Base-by-base conservation (phyloP, 2,329 filamentous ascomycete genomes). In the Diaporthe vaccinii region DNA sequence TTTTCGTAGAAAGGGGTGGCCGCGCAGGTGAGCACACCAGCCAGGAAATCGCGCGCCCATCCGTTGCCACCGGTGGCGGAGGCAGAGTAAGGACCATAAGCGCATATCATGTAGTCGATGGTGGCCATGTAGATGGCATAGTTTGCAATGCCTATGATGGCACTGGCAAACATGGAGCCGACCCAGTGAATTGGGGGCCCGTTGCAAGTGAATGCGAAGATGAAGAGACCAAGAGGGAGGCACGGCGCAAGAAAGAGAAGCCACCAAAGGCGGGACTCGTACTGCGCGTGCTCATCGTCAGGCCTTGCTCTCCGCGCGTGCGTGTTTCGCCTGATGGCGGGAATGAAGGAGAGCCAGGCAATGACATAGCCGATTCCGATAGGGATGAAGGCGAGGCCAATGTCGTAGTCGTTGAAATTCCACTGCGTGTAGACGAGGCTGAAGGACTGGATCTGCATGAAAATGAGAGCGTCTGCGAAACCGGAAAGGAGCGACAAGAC, bases 61-160 rank as follows among this genome's bases (percentile, higher is more conserved):
- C 93, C 93, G 77, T 95, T 95, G 28, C 93, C 93, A 55, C 93
- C 93, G 0, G 93, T 95, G 0, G 93, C 93, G 0, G 92, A 94
- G 1, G 93, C 93, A 2, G 92, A 91, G 81, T 94, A 95, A 0
- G 91, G 90, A 0, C 93, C 93, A 79, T 95, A 94, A 0, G 93
- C 91, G 75, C 91, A 92, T 49, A 94, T 90, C 90, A 94, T 94
- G 84, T 95, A 95, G 82, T 95, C 92, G 77, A 94, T 93, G 1
- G 92, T 93, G 1, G 92, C 91, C 90, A 93, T 93, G 84, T 94
- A 94, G 74, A 94, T 93, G 46, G 89, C 86, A 58, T 77, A 77
- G 80, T 95, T 95, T 73, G 93, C 93, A 70, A 95, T 92, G 31
- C 92, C 93, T 69, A 95, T 91, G 59, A 94, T 85, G 22, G 87